Conservation (phyloP, 495 filamentous ascomycete genomes). For the Aspergillus homomorphus region DNA sequence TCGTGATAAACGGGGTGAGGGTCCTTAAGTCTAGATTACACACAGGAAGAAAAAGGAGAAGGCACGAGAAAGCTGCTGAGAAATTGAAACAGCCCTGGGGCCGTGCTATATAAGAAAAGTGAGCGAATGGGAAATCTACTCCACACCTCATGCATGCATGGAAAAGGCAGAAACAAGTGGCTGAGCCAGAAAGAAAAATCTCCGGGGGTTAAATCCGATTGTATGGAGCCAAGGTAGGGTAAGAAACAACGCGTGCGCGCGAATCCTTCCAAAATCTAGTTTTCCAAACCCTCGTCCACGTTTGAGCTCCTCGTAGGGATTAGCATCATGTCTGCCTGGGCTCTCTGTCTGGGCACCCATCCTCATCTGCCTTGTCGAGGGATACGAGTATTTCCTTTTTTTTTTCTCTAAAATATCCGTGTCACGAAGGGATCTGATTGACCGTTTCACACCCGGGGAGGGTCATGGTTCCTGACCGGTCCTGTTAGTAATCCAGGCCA, state of each 20-base stretch:
- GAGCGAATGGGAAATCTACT: not conserved
- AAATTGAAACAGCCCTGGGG: not conserved
- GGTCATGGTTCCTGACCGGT: not conserved
- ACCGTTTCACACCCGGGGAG: not conserved
- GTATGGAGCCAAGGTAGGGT: not conserved
- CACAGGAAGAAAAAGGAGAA: not conserved
- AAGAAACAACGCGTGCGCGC: not conserved
- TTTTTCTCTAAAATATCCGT: slow-evolving; percentile 12
- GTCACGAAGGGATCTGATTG: slow-evolving; percentile 7
- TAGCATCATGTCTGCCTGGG: not conserved
- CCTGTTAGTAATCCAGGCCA: not conserved
- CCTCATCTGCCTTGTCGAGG: too few species aligned
- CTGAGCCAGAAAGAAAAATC: not conserved
- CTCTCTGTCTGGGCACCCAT: not conserved
- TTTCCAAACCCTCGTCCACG: not conserved
- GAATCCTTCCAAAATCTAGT: slow-evolving; percentile 1
- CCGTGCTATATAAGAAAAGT: not conserved
- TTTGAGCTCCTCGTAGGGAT: not conserved
- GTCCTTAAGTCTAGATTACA: not conserved
- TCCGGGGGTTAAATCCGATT: not conserved
- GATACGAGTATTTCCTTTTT: too few species aligned
- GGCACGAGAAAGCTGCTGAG: not conserved
- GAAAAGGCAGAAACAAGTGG: slow-evolving; percentile 1
- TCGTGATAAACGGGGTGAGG: not conserved
- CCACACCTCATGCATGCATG: not conserved